Base-by-base conservation (phyloP, 805 yeast genomes). In the Wickerhamiella azymoides region DNA sequence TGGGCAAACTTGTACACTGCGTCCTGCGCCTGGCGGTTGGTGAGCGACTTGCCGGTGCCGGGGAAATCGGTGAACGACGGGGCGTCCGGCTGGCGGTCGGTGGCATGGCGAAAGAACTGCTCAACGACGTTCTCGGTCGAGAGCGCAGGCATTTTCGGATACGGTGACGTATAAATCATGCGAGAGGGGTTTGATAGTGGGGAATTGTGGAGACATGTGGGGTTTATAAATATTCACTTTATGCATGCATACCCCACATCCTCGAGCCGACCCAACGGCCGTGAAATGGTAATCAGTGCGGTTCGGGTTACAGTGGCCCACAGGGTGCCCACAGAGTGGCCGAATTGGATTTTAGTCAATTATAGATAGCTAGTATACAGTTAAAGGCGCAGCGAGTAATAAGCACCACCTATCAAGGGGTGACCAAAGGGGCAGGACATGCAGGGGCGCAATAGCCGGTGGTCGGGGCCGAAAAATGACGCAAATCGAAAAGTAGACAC, bases 1-100 rank as follows among this genome's bases (percentile, higher is more conserved):
- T 50, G 53, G 8, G 58, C 53, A 11, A 50, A 43, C 8, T 48
- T 46, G 19, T 46, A 52, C 9, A 54, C 47, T 6, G 45, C 49
- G 6, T 35, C 26, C 19, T 42, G 32, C 3, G 25, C 45, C 14
- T 42, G 36, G 16, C 27, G 16, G 36, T 36, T 36, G 9, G 40
- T 42, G 27, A 42, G 10, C 10, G 40, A 21, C 14, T 42, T 17
- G 14, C 26, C 35, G 4, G 45, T 27, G 14, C 33, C 33, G 24
- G 44, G 44, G 16, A 18, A 41, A 3, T 41, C 44, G 18, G 44
- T 41, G 18, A 41, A 33, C 2, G 43, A n/a, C 8, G 24, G 16
- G 18, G 13, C 25, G 17, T 41, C 18, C 3, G 21, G 27, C 16
- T 32, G 2, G n/a, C 39, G 26, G 5, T 24, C 39, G 11, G 24